These are phyloP conservation scores for Phytopythium ostracodes DNA, from an alignment of 352 stramenopile genomes.

Conservation along the genomic window DNA sequence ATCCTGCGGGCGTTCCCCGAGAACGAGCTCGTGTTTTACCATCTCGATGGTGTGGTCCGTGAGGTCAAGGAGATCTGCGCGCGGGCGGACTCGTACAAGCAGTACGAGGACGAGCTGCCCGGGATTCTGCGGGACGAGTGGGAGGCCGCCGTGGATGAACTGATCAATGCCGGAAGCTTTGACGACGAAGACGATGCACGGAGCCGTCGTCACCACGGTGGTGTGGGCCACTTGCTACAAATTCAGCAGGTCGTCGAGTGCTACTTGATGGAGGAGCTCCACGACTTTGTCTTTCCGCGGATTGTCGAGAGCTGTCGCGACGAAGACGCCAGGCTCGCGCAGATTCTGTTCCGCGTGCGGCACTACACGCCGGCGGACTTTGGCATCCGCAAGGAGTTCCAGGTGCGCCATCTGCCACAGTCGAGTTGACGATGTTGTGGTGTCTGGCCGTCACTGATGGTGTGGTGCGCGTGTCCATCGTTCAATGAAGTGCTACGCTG, in stretches of 20 bases:
- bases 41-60: conserved; percentile 57
- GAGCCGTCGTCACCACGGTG: conserved; percentile 9
- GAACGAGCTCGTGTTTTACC: conserved; percentile 68
- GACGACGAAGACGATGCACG: conserved; percentile 24
- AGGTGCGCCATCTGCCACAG: conserved; percentile 22
- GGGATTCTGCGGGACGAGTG: conserved; percentile 48
- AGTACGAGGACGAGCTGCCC: conserved; percentile 43
- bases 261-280: conserved; percentile 73
- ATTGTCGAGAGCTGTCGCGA: conserved; percentile 40
- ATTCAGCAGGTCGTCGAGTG: conserved; percentile 81
- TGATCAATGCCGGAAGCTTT: conserved; percentile 44
- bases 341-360: conserved; percentile 45
- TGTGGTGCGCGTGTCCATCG: not conserved
- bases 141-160: conserved; percentile 48
- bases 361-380: conserved; percentile 67
- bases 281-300: conserved; percentile 47
- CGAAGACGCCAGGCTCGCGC: conserved; percentile 40
- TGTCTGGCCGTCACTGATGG: not conserved
- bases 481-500: conserved; percentile 29
- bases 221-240: conserved; percentile 42
- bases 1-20: conserved; percentile 72
- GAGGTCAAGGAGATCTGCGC: conserved; percentile 57
- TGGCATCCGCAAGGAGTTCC: conserved; percentile 62
- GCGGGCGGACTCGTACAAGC: conserved; percentile 38
- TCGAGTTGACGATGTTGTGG: not conserved